Percentiles rank a stretch among this genome's conserved stretches.
phyloP scores from a whole-genome alignment of 2,329 filamentous ascomycete genomes.

The Cladosporium sphaerospermum region DNA sequence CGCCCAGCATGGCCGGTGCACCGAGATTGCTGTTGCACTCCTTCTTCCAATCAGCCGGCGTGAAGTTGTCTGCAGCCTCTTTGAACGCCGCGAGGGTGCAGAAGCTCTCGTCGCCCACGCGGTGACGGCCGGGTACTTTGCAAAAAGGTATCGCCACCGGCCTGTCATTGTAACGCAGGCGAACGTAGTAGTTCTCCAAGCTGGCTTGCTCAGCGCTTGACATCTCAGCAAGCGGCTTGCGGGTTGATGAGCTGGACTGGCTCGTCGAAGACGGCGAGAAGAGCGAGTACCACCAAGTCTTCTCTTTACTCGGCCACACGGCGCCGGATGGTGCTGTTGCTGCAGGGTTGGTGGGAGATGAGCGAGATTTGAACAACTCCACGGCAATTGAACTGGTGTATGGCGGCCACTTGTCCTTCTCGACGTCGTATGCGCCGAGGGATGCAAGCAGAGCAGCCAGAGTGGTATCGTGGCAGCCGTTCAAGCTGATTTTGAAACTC shows the following conservation, averaged over 20 bases:
- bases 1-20: constrained; percentile 33
- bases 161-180: constrained; percentile 83
- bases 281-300: constrained; percentile 25
- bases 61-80: constrained; percentile 81
- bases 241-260: constrained; percentile 21
- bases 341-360: constrained; percentile 20
- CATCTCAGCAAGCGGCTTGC: constrained; percentile 54
- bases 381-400: constrained; percentile 90
- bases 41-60: constrained; percentile 69
- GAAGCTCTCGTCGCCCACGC: constrained; percentile 79
- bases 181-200: constrained; percentile 75
- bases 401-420: constrained; percentile 70
- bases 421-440: constrained; percentile 67
- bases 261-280: constrained; percentile 14
- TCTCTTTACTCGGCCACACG: constrained; percentile 17
- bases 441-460: constrained; percentile 72
- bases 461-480: constrained; percentile 90
- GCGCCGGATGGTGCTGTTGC: constrained; percentile 15
- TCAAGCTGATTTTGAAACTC: constrained; percentile 66
- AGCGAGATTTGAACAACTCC: constrained; percentile 67
- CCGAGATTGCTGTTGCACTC: constrained; percentile 56
- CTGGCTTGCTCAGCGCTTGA: constrained; percentile 51
- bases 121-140: constrained; percentile 67
- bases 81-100: constrained; percentile 94
- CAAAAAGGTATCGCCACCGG: constrained; percentile 80